Evolutionary conservation across 2,329 filamentous ascomycete species (phyloP), one percentile per base, ranked within the genome.

Genomic region (Fusarium drepaniforme): DNA sequence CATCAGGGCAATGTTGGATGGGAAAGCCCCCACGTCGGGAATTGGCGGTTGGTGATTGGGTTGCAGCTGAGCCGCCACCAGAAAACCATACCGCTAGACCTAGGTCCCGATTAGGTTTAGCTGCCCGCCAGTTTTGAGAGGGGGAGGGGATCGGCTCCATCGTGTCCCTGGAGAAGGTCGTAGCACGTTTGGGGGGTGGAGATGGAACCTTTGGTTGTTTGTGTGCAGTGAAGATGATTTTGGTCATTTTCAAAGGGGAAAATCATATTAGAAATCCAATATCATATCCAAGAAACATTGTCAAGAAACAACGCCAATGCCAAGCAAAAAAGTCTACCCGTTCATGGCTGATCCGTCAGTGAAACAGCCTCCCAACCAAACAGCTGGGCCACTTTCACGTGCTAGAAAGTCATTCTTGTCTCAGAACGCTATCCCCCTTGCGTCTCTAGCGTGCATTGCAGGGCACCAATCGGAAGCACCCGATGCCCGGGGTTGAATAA

Each of bases 321-420:
- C n/a, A 51, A 61, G 12, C 30, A 1, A 66, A 61, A 61, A 28
- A 28, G 1, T 5, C 23, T 11, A 18, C 5, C 46, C 49, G n/a
- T 42, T 12, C 66, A 46, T 59, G 57, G 63, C 59, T 37, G 8
- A 46, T 53, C 15, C 46, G 7, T 30, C 28, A 46, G 28, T 44
- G 63, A 61, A 44, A 56, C 42, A 64, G 33, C 25, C 66, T 76
- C 63, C 76, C 69, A 74, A 76, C 76, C 73, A 77, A 67, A 68
- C 66, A 61, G 63, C 46, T 75, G 73, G 76, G 76, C 76, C 76
- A 75, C 53, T 73, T 78, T 78, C 76, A 78, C 76, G 72, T 78
- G 76, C 73, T 70, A 64, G 38, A 72, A 66, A 66, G 62, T 30
- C 59, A 49, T 65, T 61, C 15, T 62, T 63, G 38, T 33, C 46